Percentiles rank a stretch among this genome's conserved stretches.
phyloP scores from a whole-genome alignment of 2,329 filamentous ascomycete species.

The Gliomastix tumulicola region DNA sequence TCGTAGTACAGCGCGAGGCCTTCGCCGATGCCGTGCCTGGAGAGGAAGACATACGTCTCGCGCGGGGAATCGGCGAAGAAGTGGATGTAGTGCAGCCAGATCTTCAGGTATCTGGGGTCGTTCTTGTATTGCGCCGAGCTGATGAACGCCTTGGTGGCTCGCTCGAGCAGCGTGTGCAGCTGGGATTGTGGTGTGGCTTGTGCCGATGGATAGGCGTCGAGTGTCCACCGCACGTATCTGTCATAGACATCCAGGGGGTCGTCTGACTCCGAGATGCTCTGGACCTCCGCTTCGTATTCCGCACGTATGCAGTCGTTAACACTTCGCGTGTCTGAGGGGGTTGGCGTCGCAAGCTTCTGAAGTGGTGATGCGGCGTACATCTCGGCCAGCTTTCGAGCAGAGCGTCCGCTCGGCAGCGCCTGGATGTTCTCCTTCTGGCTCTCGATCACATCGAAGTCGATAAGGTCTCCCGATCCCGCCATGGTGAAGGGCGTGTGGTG shows the following conservation, averaged over 20 bases:
- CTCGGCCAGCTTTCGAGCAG: conserved; percentile 80
- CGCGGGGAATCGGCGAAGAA: conserved; percentile 90
- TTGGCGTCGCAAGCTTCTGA: conserved; percentile 52
- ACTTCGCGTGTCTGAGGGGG: conserved; percentile 65
- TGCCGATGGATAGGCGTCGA: conserved; percentile 89
- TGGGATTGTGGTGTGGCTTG: conserved; percentile 91
- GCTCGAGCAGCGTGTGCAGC: conserved; percentile 80
- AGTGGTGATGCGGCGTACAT: conserved; percentile 65
- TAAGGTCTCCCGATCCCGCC: conserved; percentile 43
- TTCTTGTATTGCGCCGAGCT: conserved; percentile 86
- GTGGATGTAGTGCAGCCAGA: conserved; percentile 92
- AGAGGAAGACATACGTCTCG: conserved; percentile 86
- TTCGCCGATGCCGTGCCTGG: conserved; percentile 83
- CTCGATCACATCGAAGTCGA: conserved; percentile 89
- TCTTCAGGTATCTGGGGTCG: conserved; percentile 83
- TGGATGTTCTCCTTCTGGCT: conserved; percentile 98
- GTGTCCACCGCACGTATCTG: conserved; percentile 93
- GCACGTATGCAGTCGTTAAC: conserved; percentile 73
- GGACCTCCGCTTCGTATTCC: conserved; percentile 80
- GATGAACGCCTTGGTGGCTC: conserved; percentile 85
- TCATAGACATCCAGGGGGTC: conserved; percentile 95
- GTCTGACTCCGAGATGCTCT: conserved; percentile 75
- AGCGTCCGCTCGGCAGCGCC: conserved; percentile 77
- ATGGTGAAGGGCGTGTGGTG: no score
- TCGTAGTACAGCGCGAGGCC: conserved; percentile 89